Evolutionary conservation across 495 filamentous ascomycete genomes (phyloP), one percentile per base, ranked within the genome.

Genomic region (Aspergillus leporis): DNA sequence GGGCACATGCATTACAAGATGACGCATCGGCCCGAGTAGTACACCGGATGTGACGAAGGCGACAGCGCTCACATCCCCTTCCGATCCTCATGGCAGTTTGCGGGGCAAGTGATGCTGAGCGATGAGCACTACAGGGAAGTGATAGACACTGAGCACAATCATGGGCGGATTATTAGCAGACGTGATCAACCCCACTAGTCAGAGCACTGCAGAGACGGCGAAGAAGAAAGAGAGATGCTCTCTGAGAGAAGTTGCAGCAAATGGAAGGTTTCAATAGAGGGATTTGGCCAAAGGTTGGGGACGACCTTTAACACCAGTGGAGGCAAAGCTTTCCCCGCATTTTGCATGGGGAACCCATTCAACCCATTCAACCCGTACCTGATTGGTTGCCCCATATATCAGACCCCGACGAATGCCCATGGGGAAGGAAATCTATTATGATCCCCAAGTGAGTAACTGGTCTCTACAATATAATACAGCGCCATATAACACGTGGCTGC

Each of bases 21-120:
- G 72, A 65, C 6, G 70, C 68, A 4, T 69, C 74, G 1, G 57
- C 22, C 8, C 62, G 57, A 43, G 72, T 69, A 12, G 70, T 70
- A 48, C 74, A 74, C 54, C 71, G 70, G 21, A 76, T 71, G 64
- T 76, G 74, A 56, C 74, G 74, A 71, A 74, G 58, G 25, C 74
- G 74, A 66, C 74, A 76, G 59, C 70, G 61, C 62, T 64, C 66
- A 68, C 74, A 76, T 59, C 74, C 74, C 55, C 71, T 70, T 49
- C 68, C 67, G 59, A 76, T 70, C 67, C 74, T 68, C 74, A 74
- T 74, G 61, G 54, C 65, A 63, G 51, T 51, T 31, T 50, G 63
- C 50, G 62, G 51, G 60, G 55, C 51, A 47, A 25, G 30, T 25
- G 51, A 16, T 43, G 51, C 40, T 38, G 53, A 56, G 59, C 40